phyloP scores from a whole-genome alignment of 352 stramenopile genomes.

The Globisporangium spinosum region DNA sequence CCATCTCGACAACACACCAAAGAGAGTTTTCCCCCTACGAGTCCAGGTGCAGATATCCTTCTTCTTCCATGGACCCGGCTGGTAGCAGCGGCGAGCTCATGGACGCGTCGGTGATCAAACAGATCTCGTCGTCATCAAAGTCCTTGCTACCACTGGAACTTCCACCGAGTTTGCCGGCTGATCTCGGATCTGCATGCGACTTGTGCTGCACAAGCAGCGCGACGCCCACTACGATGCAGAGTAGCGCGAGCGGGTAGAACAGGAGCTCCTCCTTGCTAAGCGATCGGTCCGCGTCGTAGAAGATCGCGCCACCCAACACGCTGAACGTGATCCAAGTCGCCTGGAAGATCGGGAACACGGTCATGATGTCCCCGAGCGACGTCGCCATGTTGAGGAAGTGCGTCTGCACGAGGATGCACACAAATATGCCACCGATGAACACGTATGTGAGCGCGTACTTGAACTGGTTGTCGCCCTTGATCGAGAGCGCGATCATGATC shows the following conservation, averaged over 20 bases:
- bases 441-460: slow-evolving; percentile 83
- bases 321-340: slow-evolving; percentile 88
- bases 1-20: not conserved
- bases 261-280: slow-evolving; percentile 51
- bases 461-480: slow-evolving; percentile 87
- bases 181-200: not conserved
- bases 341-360: slow-evolving; percentile 87
- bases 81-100: slow-evolving; percentile 63
- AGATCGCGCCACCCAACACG: slow-evolving; percentile 78
- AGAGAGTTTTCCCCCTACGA: slow-evolving; percentile 3
- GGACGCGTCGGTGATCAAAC: slow-evolving; percentile 56
- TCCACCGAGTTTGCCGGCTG: slow-evolving; percentile 12
- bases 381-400: slow-evolving; percentile 88
- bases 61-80: slow-evolving; percentile 35
- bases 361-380: slow-evolving; percentile 84
- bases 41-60: slow-evolving; percentile 55
- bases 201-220: slow-evolving; percentile 67
- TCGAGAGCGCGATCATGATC: slow-evolving; percentile 79
- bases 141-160: slow-evolving; percentile 18
- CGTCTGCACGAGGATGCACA: slow-evolving; percentile 84
- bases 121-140: slow-evolving; percentile 41
- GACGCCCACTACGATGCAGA: slow-evolving; percentile 67
- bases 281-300: slow-evolving; percentile 73
- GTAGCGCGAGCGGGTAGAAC: slow-evolving; percentile 70
- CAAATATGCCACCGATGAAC: slow-evolving; percentile 83